phyloP scores from a whole-genome alignment of 768 basidiomycete genomes.

The Termitomyces sp. region DNA sequence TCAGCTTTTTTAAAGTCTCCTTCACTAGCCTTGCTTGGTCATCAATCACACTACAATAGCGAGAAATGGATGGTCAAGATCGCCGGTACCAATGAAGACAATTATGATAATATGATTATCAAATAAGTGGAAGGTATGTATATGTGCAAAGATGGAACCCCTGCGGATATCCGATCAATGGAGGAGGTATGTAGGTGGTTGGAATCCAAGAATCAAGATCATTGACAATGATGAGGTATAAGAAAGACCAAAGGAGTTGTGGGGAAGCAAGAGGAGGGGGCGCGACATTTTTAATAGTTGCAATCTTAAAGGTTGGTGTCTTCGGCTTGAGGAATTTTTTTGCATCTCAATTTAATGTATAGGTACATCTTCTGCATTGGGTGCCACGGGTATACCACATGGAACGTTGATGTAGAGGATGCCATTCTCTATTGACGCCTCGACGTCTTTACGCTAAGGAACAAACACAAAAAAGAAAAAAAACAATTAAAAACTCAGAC shows the following conservation, averaged over 20 bases:
- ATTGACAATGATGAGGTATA: constrained; percentile 1
- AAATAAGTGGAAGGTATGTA: background rate
- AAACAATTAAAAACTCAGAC: constrained; percentile 13
- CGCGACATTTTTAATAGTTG: background rate
- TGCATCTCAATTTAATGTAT: constrained; percentile 36
- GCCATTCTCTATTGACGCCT: constrained; percentile 54
- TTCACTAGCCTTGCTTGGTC: background rate
- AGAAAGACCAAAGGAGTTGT: background rate
- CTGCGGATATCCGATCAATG: constrained; percentile 4
- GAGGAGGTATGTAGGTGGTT: constrained; percentile 1
- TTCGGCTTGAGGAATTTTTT: background rate
- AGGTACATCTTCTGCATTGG: constrained; percentile 43
- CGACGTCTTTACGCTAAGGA: constrained; percentile 42
- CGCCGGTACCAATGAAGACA: background rate
- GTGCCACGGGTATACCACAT: constrained; percentile 38
- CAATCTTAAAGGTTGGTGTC: background rate
- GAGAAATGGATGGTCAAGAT: background rate
- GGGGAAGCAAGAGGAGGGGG: background rate
- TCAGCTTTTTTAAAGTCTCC: too few relatives aligned
- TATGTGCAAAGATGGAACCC: constrained; percentile 7
- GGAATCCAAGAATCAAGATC: background rate
- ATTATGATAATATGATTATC: background rate
- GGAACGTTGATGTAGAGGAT: constrained; percentile 52
- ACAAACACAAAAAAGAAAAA: constrained; percentile 12
- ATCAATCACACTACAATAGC: background rate